Conservation (phyloP, 768 basidiomycete species). For the Solioccasus polychromus region DNA sequence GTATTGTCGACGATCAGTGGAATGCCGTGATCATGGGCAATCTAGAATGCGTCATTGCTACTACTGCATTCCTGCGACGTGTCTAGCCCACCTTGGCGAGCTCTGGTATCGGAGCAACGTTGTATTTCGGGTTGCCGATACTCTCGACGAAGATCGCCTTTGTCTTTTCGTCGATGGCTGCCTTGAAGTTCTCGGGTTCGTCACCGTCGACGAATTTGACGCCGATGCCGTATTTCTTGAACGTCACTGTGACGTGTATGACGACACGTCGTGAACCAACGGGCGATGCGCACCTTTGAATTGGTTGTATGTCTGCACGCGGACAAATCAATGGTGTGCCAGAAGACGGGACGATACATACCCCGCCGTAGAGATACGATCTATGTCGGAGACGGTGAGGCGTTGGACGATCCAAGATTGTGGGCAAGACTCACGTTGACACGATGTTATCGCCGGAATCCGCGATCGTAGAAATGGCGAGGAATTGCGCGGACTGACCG, state of each 20-base stretch:
- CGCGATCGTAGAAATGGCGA: constrained; percentile 54
- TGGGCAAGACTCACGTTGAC: constrained; percentile 40
- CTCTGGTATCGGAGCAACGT: constrained; percentile 52
- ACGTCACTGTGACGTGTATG: constrained; percentile 36
- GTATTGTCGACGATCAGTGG: constrained; percentile 69
- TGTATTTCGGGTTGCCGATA: constrained; percentile 62
- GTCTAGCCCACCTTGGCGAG: constrained; percentile 46
- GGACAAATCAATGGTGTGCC: not conserved
- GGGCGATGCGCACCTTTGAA: constrained; percentile 46
- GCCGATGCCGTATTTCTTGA: constrained; percentile 53
- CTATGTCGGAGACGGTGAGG: constrained; percentile 24
- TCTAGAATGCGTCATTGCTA: constrained; percentile 23
- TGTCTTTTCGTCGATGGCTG: constrained; percentile 59
- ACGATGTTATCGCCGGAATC: constrained; percentile 63
- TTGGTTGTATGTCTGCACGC: constrained; percentile 54
- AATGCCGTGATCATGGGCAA: constrained; percentile 59
- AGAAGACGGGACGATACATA: constrained; percentile 25
- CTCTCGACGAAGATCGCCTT: constrained; percentile 58
- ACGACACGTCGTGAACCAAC: not conserved
- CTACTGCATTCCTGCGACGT: not conserved
- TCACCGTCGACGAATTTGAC: constrained; percentile 52
- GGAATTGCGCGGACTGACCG: constrained; percentile 62
- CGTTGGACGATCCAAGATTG: not conserved
- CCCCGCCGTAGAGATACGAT: constrained; percentile 58
- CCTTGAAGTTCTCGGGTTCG: constrained; percentile 45